Evolutionary conservation across 345 rosid species (phyloP).

Genomic region (Pseudoturritis turrita): DNA sequence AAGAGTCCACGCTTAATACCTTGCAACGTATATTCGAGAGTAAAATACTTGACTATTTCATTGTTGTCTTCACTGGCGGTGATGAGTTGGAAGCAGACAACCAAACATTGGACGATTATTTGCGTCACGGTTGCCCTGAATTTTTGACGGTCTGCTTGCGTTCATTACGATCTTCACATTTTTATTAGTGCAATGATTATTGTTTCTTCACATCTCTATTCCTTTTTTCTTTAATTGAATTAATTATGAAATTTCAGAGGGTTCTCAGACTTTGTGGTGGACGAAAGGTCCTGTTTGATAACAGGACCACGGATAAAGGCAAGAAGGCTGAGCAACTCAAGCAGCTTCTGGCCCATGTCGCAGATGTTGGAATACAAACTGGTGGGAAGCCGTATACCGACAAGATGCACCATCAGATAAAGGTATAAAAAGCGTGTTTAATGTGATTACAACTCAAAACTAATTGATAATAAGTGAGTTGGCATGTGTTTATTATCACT

Average conservation of each 20-base stretch:
- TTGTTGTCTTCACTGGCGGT: slow-evolving; percentile 78
- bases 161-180: neutral
- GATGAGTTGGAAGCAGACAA: slow-evolving; percentile 65
- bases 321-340: neutral
- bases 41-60: slow-evolving; percentile 60
- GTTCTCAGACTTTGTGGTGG: neutral
- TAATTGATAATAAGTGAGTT: too few species aligned
- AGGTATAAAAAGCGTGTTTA: too few species aligned
- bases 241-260: neutral
- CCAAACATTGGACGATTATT: slow-evolving; percentile 57
- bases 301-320: neutral
- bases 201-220: too few species aligned
- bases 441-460: too few species aligned
- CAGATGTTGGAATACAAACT: neutral
- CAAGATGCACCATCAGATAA: too few species aligned
- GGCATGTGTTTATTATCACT: too few species aligned
- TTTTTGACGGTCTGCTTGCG: slow-evolving; percentile 27
- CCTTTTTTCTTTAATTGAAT: too few species aligned
- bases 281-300: neutral
- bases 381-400: neutral
- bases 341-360: neutral
- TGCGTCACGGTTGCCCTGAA: slow-evolving; percentile 55
- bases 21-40: slow-evolving; percentile 48
- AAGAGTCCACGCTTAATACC: slow-evolving; percentile 51
- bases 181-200: too few species aligned